These are phyloP conservation scores for Phialemonium atrogriseum DNA, from an alignment of 2,329 filamentous ascomycete species.

Conservation along the genomic window DNA sequence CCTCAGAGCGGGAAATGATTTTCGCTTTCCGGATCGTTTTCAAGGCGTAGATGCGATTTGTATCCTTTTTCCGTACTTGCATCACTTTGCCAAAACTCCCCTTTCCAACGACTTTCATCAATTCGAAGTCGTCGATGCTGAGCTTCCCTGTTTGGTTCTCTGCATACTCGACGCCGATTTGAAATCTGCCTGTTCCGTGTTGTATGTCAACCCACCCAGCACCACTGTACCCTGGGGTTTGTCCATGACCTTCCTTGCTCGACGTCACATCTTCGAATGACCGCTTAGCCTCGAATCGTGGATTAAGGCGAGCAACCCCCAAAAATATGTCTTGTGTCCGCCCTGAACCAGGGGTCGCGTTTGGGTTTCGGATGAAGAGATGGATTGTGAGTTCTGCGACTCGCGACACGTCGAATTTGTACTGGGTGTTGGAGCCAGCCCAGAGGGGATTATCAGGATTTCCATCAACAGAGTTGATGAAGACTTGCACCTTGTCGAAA, in stretches of 20 bases:
- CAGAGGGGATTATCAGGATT: slow-evolving; percentile 90
- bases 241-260: slow-evolving; percentile 74
- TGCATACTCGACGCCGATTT: slow-evolving; percentile 88
- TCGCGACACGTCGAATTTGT: slow-evolving; percentile 98
- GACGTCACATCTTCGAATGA: slow-evolving; percentile 73
- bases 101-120: slow-evolving; percentile 96
- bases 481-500: slow-evolving; percentile 98
- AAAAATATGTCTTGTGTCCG: slow-evolving; percentile 95
- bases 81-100: slow-evolving; percentile 99
- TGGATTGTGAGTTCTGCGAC: slow-evolving; percentile 87
- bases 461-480: slow-evolving; percentile 93
- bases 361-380: slow-evolving; percentile 89
- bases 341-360: slow-evolving; percentile 74
- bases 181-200: slow-evolving; percentile 82
- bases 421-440: slow-evolving; percentile 94
- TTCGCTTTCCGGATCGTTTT: slow-evolving; percentile 99
- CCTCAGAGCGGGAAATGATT: slow-evolving; percentile 97
- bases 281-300: slow-evolving; percentile 72
- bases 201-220: slow-evolving; percentile 85
- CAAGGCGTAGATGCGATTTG: slow-evolving; percentile 91
- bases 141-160: slow-evolving; percentile 84
- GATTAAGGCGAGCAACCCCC: slow-evolving; percentile 81
- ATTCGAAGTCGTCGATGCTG: slow-evolving; percentile 92
- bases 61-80: slow-evolving; percentile 98
- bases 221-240: slow-evolving; percentile 61